Evolutionary conservation across 148 eudicot species (phyloP).

Genomic region (Beta vulgaris): DNA sequence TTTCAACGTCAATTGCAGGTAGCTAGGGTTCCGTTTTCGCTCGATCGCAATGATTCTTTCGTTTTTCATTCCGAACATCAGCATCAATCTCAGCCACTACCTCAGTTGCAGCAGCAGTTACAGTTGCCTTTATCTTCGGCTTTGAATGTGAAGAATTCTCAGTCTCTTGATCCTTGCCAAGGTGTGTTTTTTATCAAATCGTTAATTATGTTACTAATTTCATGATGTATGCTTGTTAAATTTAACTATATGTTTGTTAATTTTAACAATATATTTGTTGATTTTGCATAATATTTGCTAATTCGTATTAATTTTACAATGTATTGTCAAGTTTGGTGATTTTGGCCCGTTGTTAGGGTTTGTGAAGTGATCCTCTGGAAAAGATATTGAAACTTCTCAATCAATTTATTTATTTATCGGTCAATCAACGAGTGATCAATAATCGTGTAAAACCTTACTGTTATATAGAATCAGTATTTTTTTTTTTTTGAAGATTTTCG

Average conservation of each 20-base stretch:
- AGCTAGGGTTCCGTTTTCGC: conserved; percentile 47
- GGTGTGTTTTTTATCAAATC: conserved; percentile 21
- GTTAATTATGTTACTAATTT: not conserved
- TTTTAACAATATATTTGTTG: not conserved
- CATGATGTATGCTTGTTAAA: not conserved
- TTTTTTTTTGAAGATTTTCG: not conserved
- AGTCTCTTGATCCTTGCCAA: conserved; percentile 39
- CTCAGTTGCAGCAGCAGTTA: conserved; percentile 7
- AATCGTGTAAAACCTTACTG: not conserved
- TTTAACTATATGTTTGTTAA: not conserved
- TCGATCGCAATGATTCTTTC: conserved; percentile 38
- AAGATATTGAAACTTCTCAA: not conserved
- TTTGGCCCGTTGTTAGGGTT: not conserved
- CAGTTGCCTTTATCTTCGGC: conserved; percentile 26
- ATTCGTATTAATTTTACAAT: not conserved
- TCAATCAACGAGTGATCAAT: not conserved
- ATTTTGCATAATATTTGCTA: not conserved
- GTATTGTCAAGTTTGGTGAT: not conserved
- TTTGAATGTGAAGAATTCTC: conserved; percentile 35
- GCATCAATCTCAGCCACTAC: too few relatives aligned
- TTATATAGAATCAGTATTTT: not conserved
- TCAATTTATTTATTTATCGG: not conserved
- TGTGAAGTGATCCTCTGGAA: not conserved
- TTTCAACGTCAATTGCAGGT: conserved; percentile 38
- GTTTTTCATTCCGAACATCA: conserved; percentile 32